Evolutionary conservation across 345 rosid genomes (phyloP), one percentile per base, ranked within the genome.

Genomic region (Populus ilicifolia): DNA sequence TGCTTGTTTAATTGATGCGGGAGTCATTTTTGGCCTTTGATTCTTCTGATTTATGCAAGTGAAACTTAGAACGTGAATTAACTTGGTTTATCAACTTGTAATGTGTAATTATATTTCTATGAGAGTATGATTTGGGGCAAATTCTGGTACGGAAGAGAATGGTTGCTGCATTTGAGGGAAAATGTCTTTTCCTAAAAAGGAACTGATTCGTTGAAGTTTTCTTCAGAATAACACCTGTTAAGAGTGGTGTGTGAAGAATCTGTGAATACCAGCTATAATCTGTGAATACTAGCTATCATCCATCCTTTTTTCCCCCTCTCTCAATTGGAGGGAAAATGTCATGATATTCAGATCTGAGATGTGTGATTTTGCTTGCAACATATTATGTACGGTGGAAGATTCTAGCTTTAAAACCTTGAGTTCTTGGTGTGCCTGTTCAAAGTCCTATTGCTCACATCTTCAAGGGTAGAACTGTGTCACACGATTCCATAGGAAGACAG

Each of bases 1-100:
- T 33, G 39, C 64, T 66, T 70, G 61, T 23, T 59, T 59, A 59
- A 59, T 59, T 59, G 66, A 64, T 67, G 76, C 21, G 27, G 65
- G 63, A 36, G 5, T 80, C 41, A 25, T 2, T 35, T 67, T 36
- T 61, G 13, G 66, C 25, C 8, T 74, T 80, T 38, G 41, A 67
- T 67, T 38, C 30, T n/a, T 33, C 29, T 59, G 64, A 23, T n/a
- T n/a, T 23, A 10, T 59, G 29, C 14, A n/a, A 59, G 25, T 23
- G 64, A 59, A 23, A 23, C 11, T 23, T n/a, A 59, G 64, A 59
- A n/a, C 23, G 29, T 10, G 29, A 59, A 23, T 23, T 59, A 59
- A 52, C 8, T 23, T 59, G 64, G 64, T 23, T n/a, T 59, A 59
- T 59, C 64, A 59, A 59, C 64, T 1, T 23, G 14, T 59, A 11